These are phyloP conservation scores for Xylariales sp. DNA, from an alignment of 2,329 filamentous ascomycete species.

Conservation along the genomic window DNA sequence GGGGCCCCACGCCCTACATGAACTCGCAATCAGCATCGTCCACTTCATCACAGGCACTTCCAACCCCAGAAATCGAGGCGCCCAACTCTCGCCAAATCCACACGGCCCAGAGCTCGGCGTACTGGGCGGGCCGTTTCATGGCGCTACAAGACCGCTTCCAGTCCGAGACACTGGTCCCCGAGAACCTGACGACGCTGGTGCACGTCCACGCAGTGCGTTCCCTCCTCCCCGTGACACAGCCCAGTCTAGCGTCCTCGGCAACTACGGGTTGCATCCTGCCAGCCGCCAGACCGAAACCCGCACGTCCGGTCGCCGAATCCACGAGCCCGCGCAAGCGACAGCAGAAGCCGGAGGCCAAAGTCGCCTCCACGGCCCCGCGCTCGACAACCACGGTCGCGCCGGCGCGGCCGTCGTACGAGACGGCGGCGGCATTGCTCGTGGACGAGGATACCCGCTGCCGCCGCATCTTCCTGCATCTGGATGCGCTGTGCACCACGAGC, in stretches of 20 bases:
- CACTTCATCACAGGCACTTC: slow-evolving; percentile 27
- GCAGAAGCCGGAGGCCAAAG: background rate
- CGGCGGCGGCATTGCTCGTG: slow-evolving; percentile 35
- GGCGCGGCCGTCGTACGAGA: background rate
- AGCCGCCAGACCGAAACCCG: slow-evolving; percentile 1
- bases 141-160: slow-evolving; percentile 66
- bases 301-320: background rate
- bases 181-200: slow-evolving; percentile 44
- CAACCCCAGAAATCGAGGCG: background rate
- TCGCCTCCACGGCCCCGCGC: background rate
- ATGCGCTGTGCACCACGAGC: slow-evolving; percentile 58
- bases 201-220: slow-evolving; percentile 41
- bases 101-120: slow-evolving; percentile 60
- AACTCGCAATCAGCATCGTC: slow-evolving; percentile 25
- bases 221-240: slow-evolving; percentile 22
- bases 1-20: slow-evolving; percentile 16
- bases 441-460: slow-evolving; percentile 58
- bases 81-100: slow-evolving; percentile 51
- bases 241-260: slow-evolving; percentile 33
- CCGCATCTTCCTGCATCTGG: slow-evolving; percentile 61
- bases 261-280: slow-evolving; percentile 35
- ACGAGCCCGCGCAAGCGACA: slow-evolving; percentile 17
- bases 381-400: background rate
- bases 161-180: slow-evolving; percentile 53
- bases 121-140: slow-evolving; percentile 73